Evolutionary conservation across 192 early-diverging fungal genomes (phyloP).

Genomic region (Diversispora eburnea): DNA sequence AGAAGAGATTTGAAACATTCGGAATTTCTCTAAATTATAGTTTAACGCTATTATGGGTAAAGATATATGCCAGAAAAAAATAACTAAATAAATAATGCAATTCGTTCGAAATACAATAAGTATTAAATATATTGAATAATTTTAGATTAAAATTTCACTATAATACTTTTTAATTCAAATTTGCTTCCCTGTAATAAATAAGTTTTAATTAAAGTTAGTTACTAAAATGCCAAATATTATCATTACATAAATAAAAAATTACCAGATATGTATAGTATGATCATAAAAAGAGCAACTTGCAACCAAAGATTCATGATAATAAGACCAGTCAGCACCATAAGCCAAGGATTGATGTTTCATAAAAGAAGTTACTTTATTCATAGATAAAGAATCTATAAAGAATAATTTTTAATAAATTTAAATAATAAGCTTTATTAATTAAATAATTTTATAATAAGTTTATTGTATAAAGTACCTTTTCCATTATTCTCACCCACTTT

Average conservation of each 20-base stretch:
- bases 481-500: constrained; percentile 42
- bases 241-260: not conserved
- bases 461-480: not conserved
- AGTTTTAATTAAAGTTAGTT: not conserved
- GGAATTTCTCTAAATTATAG: no score
- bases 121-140: no score
- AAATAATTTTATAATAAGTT: not conserved
- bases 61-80: no score
- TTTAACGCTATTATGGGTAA: no score
- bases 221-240: not conserved
- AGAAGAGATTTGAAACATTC: no score
- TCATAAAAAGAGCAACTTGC: constrained; percentile 82
- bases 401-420: no score
- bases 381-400: constrained; percentile 25
- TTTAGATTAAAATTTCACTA: not conserved
- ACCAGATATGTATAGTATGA: constrained; percentile 70
- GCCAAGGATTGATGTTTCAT: constrained; percentile 73
- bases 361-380: constrained; percentile 42
- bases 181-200: not conserved
- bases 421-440: no score
- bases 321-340: constrained; percentile 78
- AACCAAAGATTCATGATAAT: constrained; percentile 43
- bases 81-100: no score
- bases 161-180: not conserved
- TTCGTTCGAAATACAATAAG: no score